Percentiles rank a stretch among this genome's conserved stretches.
These are phyloP conservation scores for Neurospora terricola DNA, from an alignment of 495 filamentous ascomycete genomes.

Conservation along the genomic window DNA sequence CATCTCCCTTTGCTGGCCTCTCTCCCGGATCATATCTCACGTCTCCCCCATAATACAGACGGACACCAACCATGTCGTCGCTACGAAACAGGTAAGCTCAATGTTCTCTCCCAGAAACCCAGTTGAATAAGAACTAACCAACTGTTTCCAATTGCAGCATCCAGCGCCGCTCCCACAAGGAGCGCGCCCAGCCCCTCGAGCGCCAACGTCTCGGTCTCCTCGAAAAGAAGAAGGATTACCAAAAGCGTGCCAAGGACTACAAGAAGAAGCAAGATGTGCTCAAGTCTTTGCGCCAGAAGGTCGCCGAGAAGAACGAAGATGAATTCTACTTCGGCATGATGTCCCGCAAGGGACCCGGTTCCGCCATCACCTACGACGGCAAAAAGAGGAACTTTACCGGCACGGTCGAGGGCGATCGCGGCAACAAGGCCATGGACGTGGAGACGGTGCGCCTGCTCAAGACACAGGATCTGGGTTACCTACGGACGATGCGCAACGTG, in stretches of 20 bases:
- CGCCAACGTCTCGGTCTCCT: conserved; percentile 36
- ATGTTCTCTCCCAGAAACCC: neutral
- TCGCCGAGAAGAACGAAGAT: conserved; percentile 82
- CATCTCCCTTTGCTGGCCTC: neutral
- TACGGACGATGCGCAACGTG: conserved; percentile 53
- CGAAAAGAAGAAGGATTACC: conserved; percentile 59
- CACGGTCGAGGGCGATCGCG: conserved; percentile 51
- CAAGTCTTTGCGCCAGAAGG: conserved; percentile 69
- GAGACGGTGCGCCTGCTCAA: conserved; percentile 82
- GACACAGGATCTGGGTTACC: conserved; percentile 89
- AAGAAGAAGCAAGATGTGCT: conserved; percentile 75
- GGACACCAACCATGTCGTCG: conserved; percentile 18
- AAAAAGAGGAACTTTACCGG: conserved; percentile 36
- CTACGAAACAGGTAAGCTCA: conserved; percentile 21
- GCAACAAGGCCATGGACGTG: conserved; percentile 47
- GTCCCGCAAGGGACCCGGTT: conserved; percentile 33
- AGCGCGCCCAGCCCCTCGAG: conserved; percentile 77
- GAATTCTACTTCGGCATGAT: conserved; percentile 96
- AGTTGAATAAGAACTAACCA: neutral
- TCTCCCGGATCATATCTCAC: neutral
- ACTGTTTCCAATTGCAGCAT: conserved; percentile 8
- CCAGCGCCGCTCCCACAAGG: conserved; percentile 49
- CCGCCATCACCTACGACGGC: conserved; percentile 21
- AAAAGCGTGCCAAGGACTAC: conserved; percentile 80
- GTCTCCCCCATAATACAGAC: neutral